phyloP scores from a whole-genome alignment of 495 filamentous ascomycete species.

The Podospora sp. region DNA sequence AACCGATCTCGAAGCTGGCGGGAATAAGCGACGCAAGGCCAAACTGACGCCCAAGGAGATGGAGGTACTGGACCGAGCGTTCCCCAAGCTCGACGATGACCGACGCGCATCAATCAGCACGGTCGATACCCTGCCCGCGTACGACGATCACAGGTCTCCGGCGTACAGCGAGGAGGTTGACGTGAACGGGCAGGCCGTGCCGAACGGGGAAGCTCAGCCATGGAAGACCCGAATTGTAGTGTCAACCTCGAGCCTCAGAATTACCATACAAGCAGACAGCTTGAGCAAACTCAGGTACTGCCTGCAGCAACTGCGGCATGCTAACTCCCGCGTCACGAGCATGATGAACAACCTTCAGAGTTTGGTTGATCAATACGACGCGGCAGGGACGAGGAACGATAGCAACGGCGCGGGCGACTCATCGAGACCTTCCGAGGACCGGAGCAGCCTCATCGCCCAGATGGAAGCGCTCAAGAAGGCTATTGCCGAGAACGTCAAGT shows the following conservation, averaged over 20 bases:
- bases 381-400: slow-evolving; percentile 27
- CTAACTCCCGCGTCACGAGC: slow-evolving; percentile 72
- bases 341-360: slow-evolving; percentile 68
- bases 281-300: slow-evolving; percentile 76
- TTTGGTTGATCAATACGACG: slow-evolving; percentile 77
- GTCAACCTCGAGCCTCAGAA: slow-evolving; percentile 78
- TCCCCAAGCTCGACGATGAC: slow-evolving; percentile 28
- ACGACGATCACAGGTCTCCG: slow-evolving; percentile 74
- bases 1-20: slow-evolving; percentile 45
- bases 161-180: slow-evolving; percentile 62
- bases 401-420: slow-evolving; percentile 27
- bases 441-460: slow-evolving; percentile 52
- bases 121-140: slow-evolving; percentile 73
- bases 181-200: slow-evolving; percentile 16
- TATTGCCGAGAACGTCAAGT: slow-evolving; percentile 73
- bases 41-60: slow-evolving; percentile 19
- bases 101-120: slow-evolving; percentile 53
- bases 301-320: slow-evolving; percentile 71
- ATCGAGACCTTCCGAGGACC: slow-evolving; percentile 37
- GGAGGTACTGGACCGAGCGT: neutral
- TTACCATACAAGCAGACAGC: slow-evolving; percentile 85
- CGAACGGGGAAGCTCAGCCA: slow-evolving; percentile 34
- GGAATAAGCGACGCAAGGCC: slow-evolving; percentile 64
- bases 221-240: slow-evolving; percentile 83
- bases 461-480: slow-evolving; percentile 73